These are phyloP conservation scores for Chalciporus pseudorubinellus DNA, from an alignment of 768 basidiomycete genomes.

Conservation along the genomic window DNA sequence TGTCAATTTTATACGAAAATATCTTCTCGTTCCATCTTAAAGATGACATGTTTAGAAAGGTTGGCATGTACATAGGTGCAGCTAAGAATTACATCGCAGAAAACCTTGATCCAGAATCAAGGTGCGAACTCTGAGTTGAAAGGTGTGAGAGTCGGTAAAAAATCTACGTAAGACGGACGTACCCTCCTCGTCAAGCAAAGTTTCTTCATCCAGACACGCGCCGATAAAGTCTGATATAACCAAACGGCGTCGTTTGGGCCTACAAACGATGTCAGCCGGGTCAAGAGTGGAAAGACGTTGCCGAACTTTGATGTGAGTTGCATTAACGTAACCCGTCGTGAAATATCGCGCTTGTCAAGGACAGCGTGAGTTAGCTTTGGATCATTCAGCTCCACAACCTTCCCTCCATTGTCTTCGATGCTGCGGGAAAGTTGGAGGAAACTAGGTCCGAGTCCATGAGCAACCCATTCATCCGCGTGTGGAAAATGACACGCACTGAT, in stretches of 20 bases:
- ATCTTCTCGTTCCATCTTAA: background rate
- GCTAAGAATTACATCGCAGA: background rate
- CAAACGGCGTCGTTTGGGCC: slow-evolving; percentile 78
- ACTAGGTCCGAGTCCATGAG: slow-evolving; percentile 36
- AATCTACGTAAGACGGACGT: background rate
- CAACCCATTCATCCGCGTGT: background rate
- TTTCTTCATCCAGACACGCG: slow-evolving; percentile 79
- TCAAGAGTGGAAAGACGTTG: background rate
- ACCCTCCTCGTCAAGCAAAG: slow-evolving; percentile 83
- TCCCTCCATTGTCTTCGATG: slow-evolving; percentile 72
- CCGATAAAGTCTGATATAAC: slow-evolving; percentile 75
- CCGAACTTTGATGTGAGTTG: slow-evolving; percentile 69
- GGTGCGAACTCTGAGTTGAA: slow-evolving; percentile 24
- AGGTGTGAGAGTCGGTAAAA: slow-evolving; percentile 1
- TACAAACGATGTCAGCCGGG: slow-evolving; percentile 30
- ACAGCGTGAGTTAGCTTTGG: slow-evolving; percentile 85
- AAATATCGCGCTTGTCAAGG: slow-evolving; percentile 77
- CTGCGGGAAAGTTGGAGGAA: slow-evolving; percentile 49
- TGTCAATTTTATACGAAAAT: background rate
- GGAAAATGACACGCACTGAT: slow-evolving; percentile 43
- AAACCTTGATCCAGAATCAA: slow-evolving; percentile 6
- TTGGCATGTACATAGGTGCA: background rate
- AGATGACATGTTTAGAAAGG: background rate
- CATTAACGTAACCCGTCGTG: slow-evolving; percentile 68
- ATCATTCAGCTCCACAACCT: slow-evolving; percentile 63